Base-by-base conservation (phyloP, 139 green algal species). In the Chlorella vulgaris region DNA sequence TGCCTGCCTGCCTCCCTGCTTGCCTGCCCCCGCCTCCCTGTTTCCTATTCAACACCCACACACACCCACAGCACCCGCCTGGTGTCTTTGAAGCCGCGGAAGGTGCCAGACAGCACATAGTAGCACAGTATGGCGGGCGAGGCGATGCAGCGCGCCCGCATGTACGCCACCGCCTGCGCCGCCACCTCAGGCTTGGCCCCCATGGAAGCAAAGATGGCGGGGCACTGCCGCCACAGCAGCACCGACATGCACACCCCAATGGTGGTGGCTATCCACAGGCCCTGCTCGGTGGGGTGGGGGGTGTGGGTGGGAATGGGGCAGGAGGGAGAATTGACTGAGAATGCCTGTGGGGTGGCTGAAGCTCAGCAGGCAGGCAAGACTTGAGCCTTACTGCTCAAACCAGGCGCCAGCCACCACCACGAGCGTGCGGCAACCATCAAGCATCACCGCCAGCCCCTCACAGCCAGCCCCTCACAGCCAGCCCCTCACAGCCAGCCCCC, bases 11-110 rank as follows among this genome's bases (percentile, higher is more conserved):
- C n/a, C n/a, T n/a, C n/a, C n/a, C n/a, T n/a, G n/a, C n/a, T n/a
- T n/a, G n/a, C n/a, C n/a, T n/a, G n/a, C n/a, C n/a, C n/a, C n/a
- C n/a, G n/a, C n/a, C n/a, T n/a, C 47, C 47, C 47, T 10, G 15
- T 58, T 15, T 58, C 10, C 47, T 15, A 58, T 15, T 15, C 47
- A 58, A 15, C 47, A 10, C 47, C 10, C 15, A 13, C n/a, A 69
- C n/a, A 7, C 61, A 36, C 10, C 10, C 22, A 24, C 7, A 22
- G 42, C 42, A 33, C 68, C 43, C 55, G 78, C 80, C 42, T 38
- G 0, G 85, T 89, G 66, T 89, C 80, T 40, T 86, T 86, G 66
- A 84, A 84, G 18, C 85, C 85, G 5, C 85, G 39, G 80, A 89
- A 89, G 13, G 68, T 73, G 43, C 85, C 85, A 19, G 38, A 42